Evolutionary conservation across 805 yeast genomes (phyloP), one percentile per base, ranked within the genome.

Genomic region (Saturnispora quitensis): DNA sequence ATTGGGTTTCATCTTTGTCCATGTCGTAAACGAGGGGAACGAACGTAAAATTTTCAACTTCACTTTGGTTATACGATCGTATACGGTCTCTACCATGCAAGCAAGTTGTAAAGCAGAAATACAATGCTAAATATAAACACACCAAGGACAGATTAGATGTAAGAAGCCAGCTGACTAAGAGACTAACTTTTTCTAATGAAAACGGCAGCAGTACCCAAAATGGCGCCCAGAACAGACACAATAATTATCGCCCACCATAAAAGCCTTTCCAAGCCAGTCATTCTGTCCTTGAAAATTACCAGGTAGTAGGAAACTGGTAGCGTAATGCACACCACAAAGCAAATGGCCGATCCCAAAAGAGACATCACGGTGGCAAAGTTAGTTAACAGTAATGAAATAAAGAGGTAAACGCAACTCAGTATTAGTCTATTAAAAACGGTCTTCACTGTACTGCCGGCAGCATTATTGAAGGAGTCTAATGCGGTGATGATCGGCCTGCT

Each of bases 281-380:
- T 66, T 13, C 74, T 71, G 4, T 67, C 60, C 4, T 64, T 65
- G 61, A 82, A 84, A 38, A 84, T 71, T 55, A 68, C 73, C 54
- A 84, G 62, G 67, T 89, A 88, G 64, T 89, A 89, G 10, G 76
- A 61, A 22, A 87, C 71, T 3, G 97, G 97, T 24, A 89, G 73
- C 20, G 88, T 82, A 50, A 89, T 71, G 65, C 97, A 89, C 35
- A 89, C 80, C 3, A 82, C 71, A 65, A 87, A 85, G 59, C 96
- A 87, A 48, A 89, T 73, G 1, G 88, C 81, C 5, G 91, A 78
- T 7, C 97, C 97, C 58, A 88, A 66, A 45, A 89, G 77, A 6
- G 95, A 87, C 67, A 89, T 83, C 49, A 89, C 75, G 58, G 79
- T 79, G 61, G 89, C 97, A 63, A 89, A 89, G 50, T 81, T 84